Conservation (phyloP, 2,329 filamentous ascomycete species). For the Cordyceps pruinosa region DNA sequence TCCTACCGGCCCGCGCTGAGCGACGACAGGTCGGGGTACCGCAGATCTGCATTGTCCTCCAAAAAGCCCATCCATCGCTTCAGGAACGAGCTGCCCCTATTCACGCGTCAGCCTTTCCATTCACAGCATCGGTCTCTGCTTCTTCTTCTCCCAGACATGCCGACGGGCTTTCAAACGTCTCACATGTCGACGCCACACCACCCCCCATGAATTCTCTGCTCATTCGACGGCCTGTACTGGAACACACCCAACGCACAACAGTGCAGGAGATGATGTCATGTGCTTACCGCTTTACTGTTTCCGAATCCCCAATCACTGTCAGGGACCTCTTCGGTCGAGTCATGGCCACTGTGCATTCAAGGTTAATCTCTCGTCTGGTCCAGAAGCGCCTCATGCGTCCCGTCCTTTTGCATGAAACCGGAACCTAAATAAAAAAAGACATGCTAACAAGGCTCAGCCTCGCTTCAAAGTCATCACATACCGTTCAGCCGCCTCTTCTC, state of each 20-base stretch:
- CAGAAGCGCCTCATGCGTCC: not conserved
- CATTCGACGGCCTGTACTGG: not conserved
- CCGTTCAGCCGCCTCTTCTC: constrained; percentile 91
- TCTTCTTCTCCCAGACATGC: constrained; percentile 13
- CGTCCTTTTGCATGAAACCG: not conserved
- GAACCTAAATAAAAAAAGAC: not conserved
- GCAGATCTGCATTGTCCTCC: constrained; percentile 81
- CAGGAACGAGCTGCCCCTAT: constrained; percentile 75
- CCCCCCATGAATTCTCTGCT: not conserved
- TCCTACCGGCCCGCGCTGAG: constrained; percentile 18
- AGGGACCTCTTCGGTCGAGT: constrained; percentile 87
- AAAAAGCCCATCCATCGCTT: constrained; percentile 87
- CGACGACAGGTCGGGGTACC: constrained; percentile 67
- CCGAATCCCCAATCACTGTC: constrained; percentile 86
- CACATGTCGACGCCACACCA: constrained; percentile 1
- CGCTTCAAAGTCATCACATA: constrained; percentile 39
- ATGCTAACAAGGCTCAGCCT: not conserved
- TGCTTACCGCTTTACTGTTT: constrained; percentile 81
- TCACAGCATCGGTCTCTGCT: not conserved
- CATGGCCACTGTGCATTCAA: constrained; percentile 78
- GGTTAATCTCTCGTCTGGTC: not conserved
- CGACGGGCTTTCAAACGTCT: constrained; percentile 16
- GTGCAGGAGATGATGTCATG: constrained; percentile 6
- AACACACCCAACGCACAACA: not conserved
- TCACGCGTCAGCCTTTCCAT: constrained; percentile 13